phyloP scores from a whole-genome alignment of 129 eudicot genomes.

The Helianthus annuus region DNA sequence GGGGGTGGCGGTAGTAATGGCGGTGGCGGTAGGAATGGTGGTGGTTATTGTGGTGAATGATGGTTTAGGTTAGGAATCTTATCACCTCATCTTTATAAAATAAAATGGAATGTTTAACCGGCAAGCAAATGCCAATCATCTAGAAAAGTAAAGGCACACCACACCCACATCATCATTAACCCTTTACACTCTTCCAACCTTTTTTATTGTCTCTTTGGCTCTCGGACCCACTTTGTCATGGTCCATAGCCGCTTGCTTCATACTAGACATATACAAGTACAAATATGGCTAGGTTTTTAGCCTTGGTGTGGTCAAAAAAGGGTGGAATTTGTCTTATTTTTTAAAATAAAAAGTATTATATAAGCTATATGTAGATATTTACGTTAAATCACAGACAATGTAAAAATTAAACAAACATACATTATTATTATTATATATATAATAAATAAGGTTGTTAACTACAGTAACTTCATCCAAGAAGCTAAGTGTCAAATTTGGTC shows the following conservation, averaged over 20 bases:
- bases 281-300: slow-evolving; percentile 14
- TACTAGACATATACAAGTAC: slow-evolving; percentile 22
- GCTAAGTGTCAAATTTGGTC: too few relatives aligned
- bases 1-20: background rate
- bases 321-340: background rate
- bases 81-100: slow-evolving; percentile 14
- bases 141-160: slow-evolving; percentile 29
- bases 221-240: slow-evolving; percentile 27
- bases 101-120: slow-evolving; percentile 37
- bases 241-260: slow-evolving; percentile 21
- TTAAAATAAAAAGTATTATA: too few relatives aligned
- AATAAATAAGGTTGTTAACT: too few relatives aligned
- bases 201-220: slow-evolving; percentile 30
- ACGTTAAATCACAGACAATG: too few relatives aligned
- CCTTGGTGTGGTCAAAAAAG: slow-evolving; percentile 19
- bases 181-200: slow-evolving; percentile 39
- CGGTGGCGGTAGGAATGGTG: background rate
- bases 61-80: slow-evolving; percentile 7
- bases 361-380: too few relatives aligned
- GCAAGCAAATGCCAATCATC: slow-evolving; percentile 36
- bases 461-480: too few relatives aligned
- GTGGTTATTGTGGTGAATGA: background rate
- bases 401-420: too few relatives aligned
- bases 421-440: too few relatives aligned
- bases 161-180: slow-evolving; percentile 34